These are phyloP conservation scores for Gossypium laxum DNA, from an alignment of 441 rosid species.

Conservation along the genomic window DNA sequence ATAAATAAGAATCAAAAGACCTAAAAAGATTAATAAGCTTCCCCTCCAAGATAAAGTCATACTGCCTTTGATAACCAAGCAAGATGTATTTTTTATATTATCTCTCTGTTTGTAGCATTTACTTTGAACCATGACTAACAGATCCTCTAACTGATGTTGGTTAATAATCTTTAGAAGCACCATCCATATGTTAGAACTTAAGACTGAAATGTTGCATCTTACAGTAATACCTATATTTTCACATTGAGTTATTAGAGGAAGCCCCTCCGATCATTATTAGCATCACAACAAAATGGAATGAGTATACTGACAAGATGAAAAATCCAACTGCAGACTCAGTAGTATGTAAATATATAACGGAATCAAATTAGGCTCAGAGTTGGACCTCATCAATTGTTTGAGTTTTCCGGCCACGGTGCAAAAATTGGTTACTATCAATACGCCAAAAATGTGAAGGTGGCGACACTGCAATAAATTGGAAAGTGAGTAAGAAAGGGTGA, in stretches of 20 bases:
- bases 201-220: not conserved
- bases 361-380: conserved; percentile 22
- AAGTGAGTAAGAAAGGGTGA: conserved; percentile 12
- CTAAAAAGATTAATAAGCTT: not conserved
- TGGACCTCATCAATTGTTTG: conserved; percentile 91
- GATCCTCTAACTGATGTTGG: not conserved
- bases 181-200: not conserved
- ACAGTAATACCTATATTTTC: not conserved
- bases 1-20: not conserved
- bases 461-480: conserved; percentile 33
- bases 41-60: not conserved
- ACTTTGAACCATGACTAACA: not conserved
- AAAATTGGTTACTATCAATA: conserved; percentile 63
- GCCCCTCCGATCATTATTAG: not conserved
- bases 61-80: not conserved
- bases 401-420: conserved; percentile 70
- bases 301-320: not conserved
- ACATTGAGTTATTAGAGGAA: not conserved
- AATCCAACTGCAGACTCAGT: not conserved
- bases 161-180: not conserved
- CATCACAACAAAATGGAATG: not conserved
- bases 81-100: not conserved
- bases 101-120: not conserved
- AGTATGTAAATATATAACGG: conserved; percentile 1
- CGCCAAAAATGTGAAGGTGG: conserved; percentile 55